phyloP scores from a whole-genome alignment of 139 green algal species.

The Monoraphidium neglectum region DNA sequence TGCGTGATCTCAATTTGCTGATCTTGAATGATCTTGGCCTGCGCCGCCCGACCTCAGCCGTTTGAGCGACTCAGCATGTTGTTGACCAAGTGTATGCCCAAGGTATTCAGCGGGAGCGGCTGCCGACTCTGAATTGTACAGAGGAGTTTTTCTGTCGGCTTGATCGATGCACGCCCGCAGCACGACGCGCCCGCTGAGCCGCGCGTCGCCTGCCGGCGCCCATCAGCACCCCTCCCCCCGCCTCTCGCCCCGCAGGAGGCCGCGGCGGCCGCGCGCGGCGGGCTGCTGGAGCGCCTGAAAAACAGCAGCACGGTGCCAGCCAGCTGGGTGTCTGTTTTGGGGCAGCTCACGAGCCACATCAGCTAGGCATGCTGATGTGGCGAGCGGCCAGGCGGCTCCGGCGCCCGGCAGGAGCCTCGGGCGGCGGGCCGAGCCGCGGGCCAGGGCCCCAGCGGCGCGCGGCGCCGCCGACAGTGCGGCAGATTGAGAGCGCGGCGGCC shows the following conservation, averaged over 20 bases:
- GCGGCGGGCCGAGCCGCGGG: neutral
- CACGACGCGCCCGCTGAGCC: too few relatives aligned
- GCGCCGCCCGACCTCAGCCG: neutral
- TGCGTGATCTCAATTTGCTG: neutral
- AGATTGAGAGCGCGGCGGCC: too few relatives aligned
- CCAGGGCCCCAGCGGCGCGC: neutral
- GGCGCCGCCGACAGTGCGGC: too few relatives aligned
- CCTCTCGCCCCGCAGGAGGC: too few relatives aligned
- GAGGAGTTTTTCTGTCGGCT: too few relatives aligned
- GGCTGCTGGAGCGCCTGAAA: constrained; percentile 11
- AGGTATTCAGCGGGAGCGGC: neutral
- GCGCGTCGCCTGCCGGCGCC: too few relatives aligned
- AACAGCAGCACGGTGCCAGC: constrained; percentile 9
- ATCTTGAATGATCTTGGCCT: neutral
- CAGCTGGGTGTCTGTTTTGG: constrained; percentile 13
- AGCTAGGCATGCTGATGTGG: too few relatives aligned
- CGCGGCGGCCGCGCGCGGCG: constrained; percentile 3
- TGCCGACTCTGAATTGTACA: too few relatives aligned
- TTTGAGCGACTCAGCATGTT: neutral
- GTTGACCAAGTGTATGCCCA: too few relatives aligned
- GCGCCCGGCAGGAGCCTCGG: neutral
- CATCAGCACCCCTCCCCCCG: too few relatives aligned
- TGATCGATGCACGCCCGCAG: too few relatives aligned
- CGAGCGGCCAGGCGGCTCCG: neutral
- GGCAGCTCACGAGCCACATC: neutral